Evolutionary conservation across 352 stramenopile species (phyloP).

Genomic region (Pythium scleroteichum): DNA sequence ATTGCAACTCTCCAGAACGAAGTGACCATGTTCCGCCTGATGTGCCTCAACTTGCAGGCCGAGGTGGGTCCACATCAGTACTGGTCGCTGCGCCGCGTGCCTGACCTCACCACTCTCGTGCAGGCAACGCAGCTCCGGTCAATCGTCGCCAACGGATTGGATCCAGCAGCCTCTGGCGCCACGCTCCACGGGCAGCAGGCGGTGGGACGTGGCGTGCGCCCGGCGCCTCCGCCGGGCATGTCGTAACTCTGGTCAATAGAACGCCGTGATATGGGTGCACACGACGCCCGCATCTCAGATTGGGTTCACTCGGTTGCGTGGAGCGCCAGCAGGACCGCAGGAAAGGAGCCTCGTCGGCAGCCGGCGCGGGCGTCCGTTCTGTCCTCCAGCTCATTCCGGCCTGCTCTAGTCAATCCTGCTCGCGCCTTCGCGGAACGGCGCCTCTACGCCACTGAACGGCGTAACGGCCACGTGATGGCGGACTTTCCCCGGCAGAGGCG

Average conservation of each 20-base stretch:
- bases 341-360: not conserved
- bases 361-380: no score
- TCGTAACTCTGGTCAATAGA: slow-evolving; percentile 28
- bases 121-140: slow-evolving; percentile 26
- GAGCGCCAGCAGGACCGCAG: not conserved
- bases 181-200: slow-evolving; percentile 12
- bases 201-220: slow-evolving; percentile 19
- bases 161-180: not conserved
- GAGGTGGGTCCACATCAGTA: slow-evolving; percentile 40
- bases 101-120: not conserved
- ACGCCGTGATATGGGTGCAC: not conserved
- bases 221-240: slow-evolving; percentile 56
- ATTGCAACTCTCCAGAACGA: slow-evolving; percentile 74
- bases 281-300: not conserved
- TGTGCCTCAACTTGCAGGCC: slow-evolving; percentile 78
- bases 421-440: no score
- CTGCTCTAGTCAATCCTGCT: no score
- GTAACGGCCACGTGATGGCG: not conserved
- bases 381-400: no score
- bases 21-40: slow-evolving; percentile 79
- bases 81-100: not conserved
- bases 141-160: not conserved
- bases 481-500: not conserved
- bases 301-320: not conserved
- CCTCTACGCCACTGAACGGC: not conserved